Percentiles rank a stretch among this genome's conserved stretches.
These are phyloP conservation scores for Tylopilus balloui DNA, from an alignment of 768 basidiomycete species.

Conservation along the genomic window DNA sequence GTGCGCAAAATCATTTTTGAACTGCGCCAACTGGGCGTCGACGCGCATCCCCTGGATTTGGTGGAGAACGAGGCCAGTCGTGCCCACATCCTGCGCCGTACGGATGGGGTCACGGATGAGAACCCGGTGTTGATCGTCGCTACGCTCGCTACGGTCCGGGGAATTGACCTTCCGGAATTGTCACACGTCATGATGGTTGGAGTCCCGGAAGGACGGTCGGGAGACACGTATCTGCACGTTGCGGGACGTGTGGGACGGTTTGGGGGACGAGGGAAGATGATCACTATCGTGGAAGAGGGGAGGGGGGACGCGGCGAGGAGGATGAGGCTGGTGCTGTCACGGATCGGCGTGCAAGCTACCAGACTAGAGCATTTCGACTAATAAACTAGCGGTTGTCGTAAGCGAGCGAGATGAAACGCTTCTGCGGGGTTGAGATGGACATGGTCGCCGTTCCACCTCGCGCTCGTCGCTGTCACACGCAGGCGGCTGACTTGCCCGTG, in stretches of 20 bases:
- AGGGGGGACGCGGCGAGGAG: slow-evolving; percentile 36
- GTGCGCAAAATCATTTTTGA: slow-evolving; percentile 63
- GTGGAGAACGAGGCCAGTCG: slow-evolving; percentile 40
- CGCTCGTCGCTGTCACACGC: slow-evolving; percentile 11
- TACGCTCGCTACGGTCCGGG: slow-evolving; percentile 66
- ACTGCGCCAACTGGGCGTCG: slow-evolving; percentile 58
- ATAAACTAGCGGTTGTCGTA: neutral
- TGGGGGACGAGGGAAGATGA: slow-evolving; percentile 59
- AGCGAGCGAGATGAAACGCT: neutral
- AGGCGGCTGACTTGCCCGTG: slow-evolving; percentile 31
- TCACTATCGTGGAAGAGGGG: slow-evolving; percentile 50
- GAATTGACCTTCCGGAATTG: slow-evolving; percentile 66
- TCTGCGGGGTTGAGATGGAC: too few species aligned
- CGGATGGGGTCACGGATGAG: slow-evolving; percentile 32
- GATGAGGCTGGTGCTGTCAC: slow-evolving; percentile 43
- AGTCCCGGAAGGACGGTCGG: slow-evolving; percentile 45
- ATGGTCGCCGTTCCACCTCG: too few species aligned
- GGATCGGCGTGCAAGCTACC: slow-evolving; percentile 42
- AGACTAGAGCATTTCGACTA: slow-evolving; percentile 49
- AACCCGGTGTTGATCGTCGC: slow-evolving; percentile 63
- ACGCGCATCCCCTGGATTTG: slow-evolving; percentile 60
- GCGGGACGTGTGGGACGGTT: slow-evolving; percentile 77
- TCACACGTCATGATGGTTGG: slow-evolving; percentile 75
- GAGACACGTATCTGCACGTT: slow-evolving; percentile 64
- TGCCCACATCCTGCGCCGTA: slow-evolving; percentile 38